phyloP scores from a whole-genome alignment of 2,329 filamentous ascomycete species.

The Cercospora sojina region DNA sequence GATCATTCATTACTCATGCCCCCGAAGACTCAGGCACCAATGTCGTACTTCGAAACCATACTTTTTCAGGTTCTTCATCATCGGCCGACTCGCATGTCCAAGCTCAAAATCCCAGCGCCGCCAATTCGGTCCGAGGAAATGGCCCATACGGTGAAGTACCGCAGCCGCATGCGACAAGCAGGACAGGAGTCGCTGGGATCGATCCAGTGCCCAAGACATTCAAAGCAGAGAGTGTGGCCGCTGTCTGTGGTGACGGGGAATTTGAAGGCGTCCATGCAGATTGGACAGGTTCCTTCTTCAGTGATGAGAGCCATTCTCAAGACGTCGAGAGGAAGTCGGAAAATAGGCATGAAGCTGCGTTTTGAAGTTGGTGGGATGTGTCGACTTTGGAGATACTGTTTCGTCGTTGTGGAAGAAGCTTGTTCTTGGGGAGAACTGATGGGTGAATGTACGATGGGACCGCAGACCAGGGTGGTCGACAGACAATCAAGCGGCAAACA shows the following conservation, averaged over 20 bases:
- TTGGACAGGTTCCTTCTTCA: not conserved
- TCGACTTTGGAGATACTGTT: not conserved
- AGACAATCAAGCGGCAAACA: no score
- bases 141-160: not conserved
- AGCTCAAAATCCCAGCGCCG: not conserved
- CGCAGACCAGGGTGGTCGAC: not conserved
- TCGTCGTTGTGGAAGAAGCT: not conserved
- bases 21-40: no score
- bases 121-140: not conserved
- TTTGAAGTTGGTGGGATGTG: not conserved
- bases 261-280: not conserved
- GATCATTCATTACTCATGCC: no score
- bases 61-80: no score
- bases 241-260: not conserved
- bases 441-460: not conserved
- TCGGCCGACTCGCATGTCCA: not conserved
- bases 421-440: not conserved
- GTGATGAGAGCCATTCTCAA: not conserved
- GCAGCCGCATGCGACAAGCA: not conserved
- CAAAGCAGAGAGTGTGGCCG: not conserved
- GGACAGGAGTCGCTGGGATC: not conserved
- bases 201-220: not conserved
- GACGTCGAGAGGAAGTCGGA: not conserved
- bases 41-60: no score
- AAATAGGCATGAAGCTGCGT: not conserved